Evolutionary conservation across 2,329 filamentous ascomycete genomes (phyloP), one percentile per base, ranked within the genome.

Genomic region (Elsinoe fawcettii): DNA sequence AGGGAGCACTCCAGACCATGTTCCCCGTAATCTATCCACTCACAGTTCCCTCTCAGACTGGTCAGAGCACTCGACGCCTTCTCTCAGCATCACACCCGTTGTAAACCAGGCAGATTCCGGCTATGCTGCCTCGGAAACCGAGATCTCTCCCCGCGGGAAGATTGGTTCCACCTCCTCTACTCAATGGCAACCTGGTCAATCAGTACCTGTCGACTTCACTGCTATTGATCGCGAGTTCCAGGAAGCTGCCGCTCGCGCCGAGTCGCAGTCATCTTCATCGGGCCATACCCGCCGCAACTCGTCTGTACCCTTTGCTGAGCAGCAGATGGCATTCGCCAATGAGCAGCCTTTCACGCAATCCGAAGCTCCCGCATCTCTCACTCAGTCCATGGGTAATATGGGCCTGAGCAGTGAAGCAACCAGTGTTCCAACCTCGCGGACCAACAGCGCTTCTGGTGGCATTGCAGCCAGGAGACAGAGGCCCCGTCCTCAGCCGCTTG

Each of bases 401-500:
- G 67, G 64, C 16, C 61, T 72, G 20, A 63, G 68, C 44, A 66
- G 67, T 16, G 66, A 68, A 27, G 64, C 67, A 44, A 66, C 64
- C 41, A 61, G 58, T 30, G 65, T 65, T 43, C 51, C 62, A 7
- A 63, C 61, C 3, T 61, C 66, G 14, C 67, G 66, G 70, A 72
- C 63, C 64, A 70, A 58, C 60, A 67, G 64, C 41, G 68, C 71
- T 44, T 70, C 72, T 7, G 41, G 41, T 30, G 73, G 68, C 59
- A 71, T 75, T 59, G 73, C 73, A 27, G 67, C 69, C 5, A 66
- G 73, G 20, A 64, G 73, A 51, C 73, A 74, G 44, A 69, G 71
- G 55, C 66, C 65, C 12, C 69, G 66, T 18, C 73, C 68, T 59
- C 71, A 70, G 59, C 74, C 68, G 55, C 67, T 71, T 60, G 74